These are phyloP conservation scores for Nidula niveotomentosa DNA, from an alignment of 1,284 basidiomycete species.

Conservation along the genomic window DNA sequence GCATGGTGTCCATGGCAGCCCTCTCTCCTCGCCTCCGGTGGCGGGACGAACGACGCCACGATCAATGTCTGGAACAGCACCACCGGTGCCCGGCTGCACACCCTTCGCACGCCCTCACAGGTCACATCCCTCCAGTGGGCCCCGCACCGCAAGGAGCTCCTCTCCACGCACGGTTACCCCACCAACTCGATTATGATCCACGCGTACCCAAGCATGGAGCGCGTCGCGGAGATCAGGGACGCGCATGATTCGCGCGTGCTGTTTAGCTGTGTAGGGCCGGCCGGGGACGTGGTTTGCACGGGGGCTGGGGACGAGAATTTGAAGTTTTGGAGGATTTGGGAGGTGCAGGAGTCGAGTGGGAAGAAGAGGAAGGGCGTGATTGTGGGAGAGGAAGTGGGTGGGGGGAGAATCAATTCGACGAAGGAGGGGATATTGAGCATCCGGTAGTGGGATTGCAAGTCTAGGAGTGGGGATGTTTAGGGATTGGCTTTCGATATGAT, in stretches of 20 bases:
- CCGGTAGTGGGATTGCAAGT: no score
- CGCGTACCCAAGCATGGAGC: conserved; percentile 67
- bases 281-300: conserved; percentile 87
- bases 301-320: conserved; percentile 93
- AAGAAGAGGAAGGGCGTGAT: conserved; percentile 44
- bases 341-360: conserved; percentile 50
- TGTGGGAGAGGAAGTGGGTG: conserved; percentile 27
- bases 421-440: conserved; percentile 38
- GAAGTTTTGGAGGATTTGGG: conserved; percentile 90
- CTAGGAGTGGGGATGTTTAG: no score
- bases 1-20: conserved; percentile 99
- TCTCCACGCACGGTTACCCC: conserved; percentile 94
- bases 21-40: conserved; percentile 89
- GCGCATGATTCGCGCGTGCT: conserved; percentile 91
- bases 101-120: conserved; percentile 84
- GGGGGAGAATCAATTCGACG: conserved; percentile 35
- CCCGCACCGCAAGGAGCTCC: conserved; percentile 86
- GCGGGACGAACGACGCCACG: conserved; percentile 92
- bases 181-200: conserved; percentile 71
- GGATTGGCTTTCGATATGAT: no score
- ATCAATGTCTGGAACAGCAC: conserved; percentile 94
- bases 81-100: conserved; percentile 86
- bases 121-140: conserved; percentile 93
- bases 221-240: conserved; percentile 86
- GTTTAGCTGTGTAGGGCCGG: conserved; percentile 83